phyloP scores from a whole-genome alignment of 2,329 filamentous ascomycete species.

The Colletotrichum gigasporum region DNA sequence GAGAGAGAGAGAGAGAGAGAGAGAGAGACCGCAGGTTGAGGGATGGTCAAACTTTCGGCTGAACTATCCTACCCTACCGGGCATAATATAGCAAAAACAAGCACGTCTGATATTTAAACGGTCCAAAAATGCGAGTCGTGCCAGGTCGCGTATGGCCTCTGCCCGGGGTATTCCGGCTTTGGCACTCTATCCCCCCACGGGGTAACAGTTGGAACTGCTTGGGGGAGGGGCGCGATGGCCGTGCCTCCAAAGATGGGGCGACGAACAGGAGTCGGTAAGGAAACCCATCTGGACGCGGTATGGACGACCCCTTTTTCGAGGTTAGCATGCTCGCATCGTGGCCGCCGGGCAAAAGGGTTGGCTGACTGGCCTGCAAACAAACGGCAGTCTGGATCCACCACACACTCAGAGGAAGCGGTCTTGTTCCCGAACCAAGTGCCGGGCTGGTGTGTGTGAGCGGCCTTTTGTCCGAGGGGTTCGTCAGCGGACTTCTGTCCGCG shows the following conservation, averaged over 20 bases:
- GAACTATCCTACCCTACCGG: too few relatives aligned
- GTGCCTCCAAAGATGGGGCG: neutral
- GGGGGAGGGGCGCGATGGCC: neutral
- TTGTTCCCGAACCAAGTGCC: slow-evolving; percentile 11
- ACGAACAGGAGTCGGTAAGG: too few relatives aligned
- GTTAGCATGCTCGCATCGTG: neutral
- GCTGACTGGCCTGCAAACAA: slow-evolving; percentile 17
- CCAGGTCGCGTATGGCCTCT: neutral
- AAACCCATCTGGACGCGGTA: neutral
- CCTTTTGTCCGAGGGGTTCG: neutral
- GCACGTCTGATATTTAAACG: slow-evolving; percentile 7
- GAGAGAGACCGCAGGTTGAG: too few relatives aligned
- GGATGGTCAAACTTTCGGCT: neutral
- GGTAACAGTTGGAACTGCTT: slow-evolving; percentile 17
- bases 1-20: too few relatives aligned
- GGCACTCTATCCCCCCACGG: slow-evolving; percentile 1
- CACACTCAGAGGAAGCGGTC: neutral
- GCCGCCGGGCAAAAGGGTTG: neutral
- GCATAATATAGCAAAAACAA: neutral
- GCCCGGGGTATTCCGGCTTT: slow-evolving; percentile 5
- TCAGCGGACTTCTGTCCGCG: slow-evolving; percentile 14
- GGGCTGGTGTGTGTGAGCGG: neutral
- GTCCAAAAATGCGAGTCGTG: slow-evolving; percentile 11
- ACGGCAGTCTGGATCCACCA: slow-evolving; percentile 1
- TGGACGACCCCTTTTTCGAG: neutral